phyloP scores from a whole-genome alignment of 176 grass and related monocot genomes.

The Tillandsia leiboldiana region DNA sequence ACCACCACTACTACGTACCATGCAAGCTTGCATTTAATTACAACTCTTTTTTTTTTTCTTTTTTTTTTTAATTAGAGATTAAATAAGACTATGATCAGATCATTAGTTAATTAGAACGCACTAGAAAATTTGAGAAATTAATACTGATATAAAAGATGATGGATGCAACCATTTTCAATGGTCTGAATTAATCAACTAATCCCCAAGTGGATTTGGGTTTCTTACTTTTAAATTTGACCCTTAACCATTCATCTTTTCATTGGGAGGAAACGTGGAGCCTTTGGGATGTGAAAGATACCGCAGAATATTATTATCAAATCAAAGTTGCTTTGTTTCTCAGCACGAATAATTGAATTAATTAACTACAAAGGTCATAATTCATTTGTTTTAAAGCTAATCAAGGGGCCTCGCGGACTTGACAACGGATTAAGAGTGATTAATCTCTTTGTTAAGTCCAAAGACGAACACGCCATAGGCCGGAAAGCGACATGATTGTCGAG shows the following conservation, averaged over 20 bases:
- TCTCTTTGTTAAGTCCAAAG: conserved; percentile 42
- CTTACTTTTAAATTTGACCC: not conserved
- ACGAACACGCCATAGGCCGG: conserved; percentile 40
- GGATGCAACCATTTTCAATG: not conserved
- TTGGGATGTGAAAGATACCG: not conserved
- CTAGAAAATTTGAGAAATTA: not conserved
- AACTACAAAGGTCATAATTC: too few relatives aligned
- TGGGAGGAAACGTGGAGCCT: not conserved
- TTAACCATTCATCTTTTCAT: not conserved
- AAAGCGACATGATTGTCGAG: conserved; percentile 63
- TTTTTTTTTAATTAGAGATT: not conserved
- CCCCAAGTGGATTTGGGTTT: not conserved
- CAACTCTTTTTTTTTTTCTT: conserved; percentile 1
- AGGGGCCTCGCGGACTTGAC: conserved; percentile 35
- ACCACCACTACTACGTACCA: not conserved
- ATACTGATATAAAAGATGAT: not conserved
- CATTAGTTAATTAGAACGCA: not conserved
- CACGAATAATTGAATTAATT: not conserved
- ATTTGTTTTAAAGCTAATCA: not conserved
- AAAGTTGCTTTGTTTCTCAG: not conserved
- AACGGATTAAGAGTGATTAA: conserved; percentile 49
- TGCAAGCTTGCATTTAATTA: not conserved
- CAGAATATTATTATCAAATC: not conserved
- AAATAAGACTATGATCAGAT: not conserved
- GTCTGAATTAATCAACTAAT: not conserved